Evolutionary conservation across 2,329 filamentous ascomycete genomes (phyloP), one percentile per base, ranked within the genome.

Genomic region (Talaromyces sp.): DNA sequence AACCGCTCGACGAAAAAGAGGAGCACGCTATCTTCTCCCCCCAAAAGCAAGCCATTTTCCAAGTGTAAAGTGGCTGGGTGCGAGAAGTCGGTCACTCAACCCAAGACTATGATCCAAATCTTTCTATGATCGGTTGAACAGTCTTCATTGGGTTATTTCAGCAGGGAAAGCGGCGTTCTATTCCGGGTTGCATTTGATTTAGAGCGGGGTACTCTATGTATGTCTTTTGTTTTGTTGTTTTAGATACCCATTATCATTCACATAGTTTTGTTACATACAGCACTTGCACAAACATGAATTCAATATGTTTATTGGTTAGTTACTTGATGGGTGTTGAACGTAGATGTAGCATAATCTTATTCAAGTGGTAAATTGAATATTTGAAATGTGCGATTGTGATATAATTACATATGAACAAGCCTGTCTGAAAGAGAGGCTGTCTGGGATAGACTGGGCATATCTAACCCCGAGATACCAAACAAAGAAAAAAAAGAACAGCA

Each of bases 101-200:
- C 74, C 3, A 73, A 67, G 32, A 68, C 75, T 9, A 78, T 82
- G 77, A 72, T 81, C 52, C 79, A 80, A 62, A 69, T 82, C 22
- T 82, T 78, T 64, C 67, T 82, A n/a, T 82, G 68, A 75, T 33
- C 36, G n/a, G 19, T 5, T 33, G 10, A 58, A 13, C 19, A 15
- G 11, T 33, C 25, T 17, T 15, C 15, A 49, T 62, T 49, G 51
- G 61, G 4, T 59, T 27, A 33, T 36, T 17, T 54, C 55, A 42
- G 52, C 58, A 60, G 28, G 51, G 58, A 44, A 55, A 39, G 30
- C 33, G 28, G 58, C 36, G 49, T 60, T 60, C 13, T 42, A 17
- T 55, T 44, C 6, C 36, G 36, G 56, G 39, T 47, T 44, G n/a
- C 27, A 53, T 30, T 49, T 56, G 9, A 15, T 10, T 13, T 56